phyloP scores from a whole-genome alignment of 805 yeast species.

The Ogataea zsoltii region DNA sequence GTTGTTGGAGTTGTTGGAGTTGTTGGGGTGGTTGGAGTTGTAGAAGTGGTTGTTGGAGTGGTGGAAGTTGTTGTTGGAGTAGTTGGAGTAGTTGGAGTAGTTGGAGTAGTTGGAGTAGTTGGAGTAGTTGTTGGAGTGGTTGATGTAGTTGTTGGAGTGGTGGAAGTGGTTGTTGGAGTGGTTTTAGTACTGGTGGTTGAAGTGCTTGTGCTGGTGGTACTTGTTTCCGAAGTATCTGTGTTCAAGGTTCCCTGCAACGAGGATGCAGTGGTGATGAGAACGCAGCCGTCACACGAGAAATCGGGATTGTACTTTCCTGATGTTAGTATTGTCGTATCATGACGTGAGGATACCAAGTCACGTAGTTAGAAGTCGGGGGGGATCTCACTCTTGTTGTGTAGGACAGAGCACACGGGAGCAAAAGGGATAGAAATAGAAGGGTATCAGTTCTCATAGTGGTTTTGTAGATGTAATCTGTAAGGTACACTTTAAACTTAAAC shows the following conservation, averaged over 20 bases:
- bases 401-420: conserved; percentile 3
- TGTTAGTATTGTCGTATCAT: background rate
- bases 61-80: conserved; percentile 10
- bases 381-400: conserved; percentile 19
- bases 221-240: conserved; percentile 16
- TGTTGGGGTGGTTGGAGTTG: conserved; percentile 12
- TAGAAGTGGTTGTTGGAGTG: conserved; percentile 6
- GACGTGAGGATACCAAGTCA: too few species aligned
- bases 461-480: background rate
- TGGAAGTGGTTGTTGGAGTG: conserved; percentile 11
- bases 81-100: conserved; percentile 14
- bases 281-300: conserved; percentile 30
- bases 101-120: conserved; percentile 13
- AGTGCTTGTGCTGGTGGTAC: conserved; percentile 7
- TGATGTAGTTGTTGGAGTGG: conserved; percentile 11
- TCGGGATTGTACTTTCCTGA: conserved; percentile 24
- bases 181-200: conserved; percentile 5
- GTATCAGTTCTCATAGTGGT: background rate
- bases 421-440: background rate
- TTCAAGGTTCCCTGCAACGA: conserved; percentile 27
- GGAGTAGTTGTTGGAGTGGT: conserved; percentile 14
- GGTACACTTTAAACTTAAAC: background rate
- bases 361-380: background rate
- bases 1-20: conserved; percentile 9
- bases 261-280: conserved; percentile 29